These are phyloP conservation scores for Pyracantha coccinea DNA, from an alignment of 331 rosid species.

Conservation along the genomic window DNA sequence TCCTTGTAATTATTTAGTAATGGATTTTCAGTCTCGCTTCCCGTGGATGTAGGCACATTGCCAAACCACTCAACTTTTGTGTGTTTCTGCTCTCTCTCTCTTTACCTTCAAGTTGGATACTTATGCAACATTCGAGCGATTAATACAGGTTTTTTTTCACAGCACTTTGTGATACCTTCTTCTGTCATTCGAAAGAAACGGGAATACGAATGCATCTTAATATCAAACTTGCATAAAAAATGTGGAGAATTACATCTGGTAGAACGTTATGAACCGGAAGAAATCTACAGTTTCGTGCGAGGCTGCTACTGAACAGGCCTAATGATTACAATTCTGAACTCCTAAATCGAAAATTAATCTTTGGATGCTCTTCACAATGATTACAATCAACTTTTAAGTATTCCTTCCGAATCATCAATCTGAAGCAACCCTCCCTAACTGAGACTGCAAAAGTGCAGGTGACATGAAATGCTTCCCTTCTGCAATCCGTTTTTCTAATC, in stretches of 20 bases:
- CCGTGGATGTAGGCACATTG: conserved; percentile 10
- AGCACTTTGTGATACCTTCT: too few species aligned
- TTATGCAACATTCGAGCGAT: background rate
- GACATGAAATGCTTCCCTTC: conserved; percentile 90
- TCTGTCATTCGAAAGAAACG: too few species aligned
- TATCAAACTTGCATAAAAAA: too few species aligned
- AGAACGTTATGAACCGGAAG: too few species aligned
- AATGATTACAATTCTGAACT: background rate
- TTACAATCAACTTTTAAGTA: conserved; percentile 60
- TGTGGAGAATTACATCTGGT: too few species aligned
- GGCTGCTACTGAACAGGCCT: background rate
- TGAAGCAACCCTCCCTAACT: conserved; percentile 61
- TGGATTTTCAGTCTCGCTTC: background rate
- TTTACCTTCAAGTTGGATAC: background rate
- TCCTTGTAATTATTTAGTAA: background rate
- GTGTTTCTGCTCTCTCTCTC: background rate
- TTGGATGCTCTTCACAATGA: conserved; percentile 39
- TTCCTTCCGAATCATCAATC: conserved; percentile 63
- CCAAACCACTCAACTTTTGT: background rate
- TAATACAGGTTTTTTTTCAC: too few species aligned
- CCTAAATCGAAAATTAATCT: background rate
- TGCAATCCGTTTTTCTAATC: conserved; percentile 48
- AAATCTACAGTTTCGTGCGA: background rate
- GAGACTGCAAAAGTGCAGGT: conserved; percentile 71
- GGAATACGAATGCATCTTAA: too few species aligned